phyloP scores from a whole-genome alignment of 2,329 filamentous ascomycete species.

The Penicillium fuscoglaucum region DNA sequence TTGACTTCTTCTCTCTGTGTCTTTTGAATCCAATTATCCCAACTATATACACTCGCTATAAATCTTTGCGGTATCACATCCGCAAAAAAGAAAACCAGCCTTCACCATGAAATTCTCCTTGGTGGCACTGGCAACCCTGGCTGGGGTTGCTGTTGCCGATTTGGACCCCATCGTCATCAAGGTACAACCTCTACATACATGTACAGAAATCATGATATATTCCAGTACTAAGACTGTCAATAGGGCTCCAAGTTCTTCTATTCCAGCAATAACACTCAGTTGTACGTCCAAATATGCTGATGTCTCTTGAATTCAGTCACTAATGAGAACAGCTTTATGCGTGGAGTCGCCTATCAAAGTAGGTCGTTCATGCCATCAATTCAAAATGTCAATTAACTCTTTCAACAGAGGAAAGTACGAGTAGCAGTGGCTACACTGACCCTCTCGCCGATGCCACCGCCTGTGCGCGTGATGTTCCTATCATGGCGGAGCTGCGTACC shows the following conservation, averaged over 20 bases:
- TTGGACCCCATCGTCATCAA: constrained; percentile 62
- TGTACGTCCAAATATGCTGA: constrained; percentile 50
- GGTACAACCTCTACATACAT: constrained; percentile 44
- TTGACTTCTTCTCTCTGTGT: not conserved
- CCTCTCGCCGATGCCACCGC: constrained; percentile 69
- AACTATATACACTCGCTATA: constrained; percentile 12
- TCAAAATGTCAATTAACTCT: constrained; percentile 5
- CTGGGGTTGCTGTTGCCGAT: constrained; percentile 48
- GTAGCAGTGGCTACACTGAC: constrained; percentile 65
- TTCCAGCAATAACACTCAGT: constrained; percentile 71
- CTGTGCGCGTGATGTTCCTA: constrained; percentile 81
- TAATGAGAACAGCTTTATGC: constrained; percentile 66
- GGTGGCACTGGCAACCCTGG: constrained; percentile 51
- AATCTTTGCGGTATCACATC: not conserved
- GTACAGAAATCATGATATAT: no score
- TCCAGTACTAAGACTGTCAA: not conserved
- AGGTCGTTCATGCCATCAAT: constrained; percentile 27
- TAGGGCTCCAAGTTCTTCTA: constrained; percentile 84
- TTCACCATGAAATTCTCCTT: constrained; percentile 53
- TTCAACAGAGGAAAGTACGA: constrained; percentile 48
- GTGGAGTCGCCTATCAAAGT: constrained; percentile 87
- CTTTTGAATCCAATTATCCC: not conserved
- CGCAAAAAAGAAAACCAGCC: not conserved
- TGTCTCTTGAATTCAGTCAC: constrained; percentile 19
- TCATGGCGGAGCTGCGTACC: constrained; percentile 73